Conservation (phyloP, 371 early-diverging fungal species). For the Syncephalastrum racemosum region DNA sequence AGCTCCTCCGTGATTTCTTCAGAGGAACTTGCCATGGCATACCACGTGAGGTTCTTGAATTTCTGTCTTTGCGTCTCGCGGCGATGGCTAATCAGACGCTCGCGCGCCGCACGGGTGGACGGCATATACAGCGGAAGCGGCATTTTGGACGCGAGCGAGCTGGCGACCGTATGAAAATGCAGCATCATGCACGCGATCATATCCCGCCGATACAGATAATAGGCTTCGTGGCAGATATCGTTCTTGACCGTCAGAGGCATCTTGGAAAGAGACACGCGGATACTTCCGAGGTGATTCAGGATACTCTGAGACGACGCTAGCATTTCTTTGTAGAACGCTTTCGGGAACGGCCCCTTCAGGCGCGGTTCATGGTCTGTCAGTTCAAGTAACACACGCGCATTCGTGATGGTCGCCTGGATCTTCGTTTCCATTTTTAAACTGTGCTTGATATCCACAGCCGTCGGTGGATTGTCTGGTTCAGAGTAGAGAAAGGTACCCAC, state of each 20-base stretch:
- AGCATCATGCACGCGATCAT: slow-evolving; percentile 50
- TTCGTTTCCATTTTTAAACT: slow-evolving; percentile 38
- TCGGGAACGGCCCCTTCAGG: slow-evolving; percentile 59
- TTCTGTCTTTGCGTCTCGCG: slow-evolving; percentile 28
- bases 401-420: slow-evolving; percentile 37
- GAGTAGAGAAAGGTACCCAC: slow-evolving; percentile 44
- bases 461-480: slow-evolving; percentile 18
- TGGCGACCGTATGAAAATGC: slow-evolving; percentile 46
- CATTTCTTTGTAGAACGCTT: slow-evolving; percentile 53
- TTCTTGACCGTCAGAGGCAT: slow-evolving; percentile 50
- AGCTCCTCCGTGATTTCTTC: slow-evolving; percentile 63
- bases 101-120: slow-evolving; percentile 52
- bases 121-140: slow-evolving; percentile 60
- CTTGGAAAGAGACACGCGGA: slow-evolving; percentile 49
- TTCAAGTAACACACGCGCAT: slow-evolving; percentile 48
- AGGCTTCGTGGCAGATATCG: slow-evolving; percentile 29
- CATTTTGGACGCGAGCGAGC: slow-evolving; percentile 53
- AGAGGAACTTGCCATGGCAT: slow-evolving; percentile 43
- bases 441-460: slow-evolving; percentile 29
- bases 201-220: slow-evolving; percentile 49
- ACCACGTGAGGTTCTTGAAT: slow-evolving; percentile 48
- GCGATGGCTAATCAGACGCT: slow-evolving; percentile 47
- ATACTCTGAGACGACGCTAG: slow-evolving; percentile 55
- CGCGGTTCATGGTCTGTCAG: slow-evolving; percentile 59
- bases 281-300: slow-evolving; percentile 54